A percentile compares a stretch with the other conserved stretches of the same genome.
Evolutionary conservation across 495 filamentous ascomycete species (phyloP).

Genomic region (Cercophora samala): DNA sequence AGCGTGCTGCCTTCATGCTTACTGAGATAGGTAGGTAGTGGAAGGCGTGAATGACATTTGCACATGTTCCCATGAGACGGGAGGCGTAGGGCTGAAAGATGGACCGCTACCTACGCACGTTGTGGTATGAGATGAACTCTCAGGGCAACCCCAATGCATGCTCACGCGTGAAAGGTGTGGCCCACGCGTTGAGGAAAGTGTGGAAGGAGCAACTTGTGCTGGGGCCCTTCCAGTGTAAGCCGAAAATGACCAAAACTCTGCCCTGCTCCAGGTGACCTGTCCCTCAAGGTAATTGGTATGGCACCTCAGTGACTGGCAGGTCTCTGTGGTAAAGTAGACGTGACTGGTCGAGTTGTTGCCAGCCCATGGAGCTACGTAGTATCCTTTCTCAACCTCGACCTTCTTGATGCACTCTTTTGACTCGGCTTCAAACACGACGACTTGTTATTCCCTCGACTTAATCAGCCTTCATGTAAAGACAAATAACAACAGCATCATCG

Average conservation of each 20-base stretch:
- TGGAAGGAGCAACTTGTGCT: neutral
- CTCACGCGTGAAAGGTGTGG: neutral
- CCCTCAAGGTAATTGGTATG: too few species aligned
- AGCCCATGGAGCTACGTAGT: too few species aligned
- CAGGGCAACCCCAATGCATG: too few species aligned
- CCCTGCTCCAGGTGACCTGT: neutral
- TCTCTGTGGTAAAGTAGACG: too few species aligned
- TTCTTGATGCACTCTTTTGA: neutral
- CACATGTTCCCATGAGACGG: too few species aligned
- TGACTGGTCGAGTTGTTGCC: too few species aligned
- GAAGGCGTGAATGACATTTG: too few species aligned
- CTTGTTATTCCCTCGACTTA: neutral
- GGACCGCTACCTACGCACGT: neutral
- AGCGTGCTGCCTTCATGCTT: neutral
- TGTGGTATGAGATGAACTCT: neutral
- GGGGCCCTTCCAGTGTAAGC: neutral
- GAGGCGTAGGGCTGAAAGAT: neutral
- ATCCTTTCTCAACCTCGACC: neutral
- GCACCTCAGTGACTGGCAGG: too few species aligned
- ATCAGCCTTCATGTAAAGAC: neutral
- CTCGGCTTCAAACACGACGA: neutral
- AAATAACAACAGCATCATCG: neutral
- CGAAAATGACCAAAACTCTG: neutral
- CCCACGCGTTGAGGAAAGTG: neutral
- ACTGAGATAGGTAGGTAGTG: too few species aligned